A percentile compares a stretch with the other conserved stretches of the same genome.
phyloP scores from a whole-genome alignment of 495 filamentous ascomycete genomes.

The Penicillium desertorum region DNA sequence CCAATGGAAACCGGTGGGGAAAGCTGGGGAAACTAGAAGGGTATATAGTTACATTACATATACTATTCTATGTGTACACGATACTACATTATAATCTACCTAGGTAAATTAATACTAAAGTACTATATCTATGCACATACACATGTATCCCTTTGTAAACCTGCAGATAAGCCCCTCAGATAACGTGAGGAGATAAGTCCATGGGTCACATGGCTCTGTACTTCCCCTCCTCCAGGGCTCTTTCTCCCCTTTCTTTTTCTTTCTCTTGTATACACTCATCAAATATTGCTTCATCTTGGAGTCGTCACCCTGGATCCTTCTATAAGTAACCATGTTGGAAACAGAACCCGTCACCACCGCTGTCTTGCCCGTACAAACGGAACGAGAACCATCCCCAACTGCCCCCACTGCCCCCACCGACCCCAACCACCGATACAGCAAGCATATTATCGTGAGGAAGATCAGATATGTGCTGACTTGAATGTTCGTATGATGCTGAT shows the following conservation, averaged over 20 bases:
- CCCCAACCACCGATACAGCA: constrained; percentile 37
- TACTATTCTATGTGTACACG: constrained; percentile 8
- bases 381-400: constrained; percentile 23
- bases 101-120: background rate
- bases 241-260: constrained; percentile 7
- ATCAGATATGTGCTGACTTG: background rate
- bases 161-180: constrained; percentile 28
- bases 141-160: background rate
- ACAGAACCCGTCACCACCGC: constrained; percentile 19
- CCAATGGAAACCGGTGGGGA: constrained; percentile 16
- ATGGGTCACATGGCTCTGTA: constrained; percentile 12
- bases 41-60: background rate
- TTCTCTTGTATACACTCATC: constrained; percentile 1
- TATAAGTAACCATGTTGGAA: constrained; percentile 20
- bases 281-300: background rate
- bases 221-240: background rate
- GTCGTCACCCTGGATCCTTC: background rate
- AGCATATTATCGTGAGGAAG: constrained; percentile 44
- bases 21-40: background rate
- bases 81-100: constrained; percentile 8
- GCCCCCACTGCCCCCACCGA: constrained; percentile 29
- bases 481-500: constrained; percentile 1
- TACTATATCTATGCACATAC: background rate
- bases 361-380: constrained; percentile 16
- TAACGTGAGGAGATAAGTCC: constrained; percentile 27